These are phyloP conservation scores for Opeltia flavorubescens DNA, from an alignment of 495 filamentous ascomycete genomes.

Conservation along the genomic window DNA sequence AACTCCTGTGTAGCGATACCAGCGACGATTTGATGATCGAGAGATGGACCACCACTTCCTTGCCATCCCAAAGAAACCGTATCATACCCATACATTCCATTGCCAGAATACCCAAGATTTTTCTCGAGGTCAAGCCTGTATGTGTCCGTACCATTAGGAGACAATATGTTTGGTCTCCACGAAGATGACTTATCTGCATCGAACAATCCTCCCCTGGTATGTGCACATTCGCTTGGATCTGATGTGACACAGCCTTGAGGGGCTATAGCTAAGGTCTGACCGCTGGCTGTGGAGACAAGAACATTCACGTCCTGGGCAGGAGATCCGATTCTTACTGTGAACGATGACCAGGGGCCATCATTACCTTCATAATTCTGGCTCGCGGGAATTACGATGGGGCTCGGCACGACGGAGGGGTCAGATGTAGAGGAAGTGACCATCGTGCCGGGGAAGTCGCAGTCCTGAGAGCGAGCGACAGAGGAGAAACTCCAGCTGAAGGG, in stretches of 20 bases:
- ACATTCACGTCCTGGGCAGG: slow-evolving; percentile 23
- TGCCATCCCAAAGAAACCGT: slow-evolving; percentile 30
- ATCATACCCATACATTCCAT: slow-evolving; percentile 34
- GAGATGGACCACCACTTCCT: slow-evolving; percentile 23
- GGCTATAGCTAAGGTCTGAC: slow-evolving; percentile 19
- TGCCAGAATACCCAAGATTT: slow-evolving; percentile 28
- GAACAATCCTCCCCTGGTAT: slow-evolving; percentile 33
- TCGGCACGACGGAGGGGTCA: too few relatives aligned
- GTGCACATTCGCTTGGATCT: slow-evolving; percentile 25
- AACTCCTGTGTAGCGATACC: slow-evolving; percentile 32
- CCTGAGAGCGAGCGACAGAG: too few relatives aligned
- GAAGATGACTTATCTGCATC: slow-evolving; percentile 29
- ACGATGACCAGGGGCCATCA: slow-evolving; percentile 28
- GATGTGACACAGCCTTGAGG: slow-evolving; percentile 22
- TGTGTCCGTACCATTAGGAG: slow-evolving; percentile 7
- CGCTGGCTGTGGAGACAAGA: slow-evolving; percentile 18
- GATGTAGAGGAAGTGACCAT: too few relatives aligned
- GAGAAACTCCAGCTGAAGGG: too few relatives aligned
- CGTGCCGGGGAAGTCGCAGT: too few relatives aligned
- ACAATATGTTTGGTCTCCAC: slow-evolving; percentile 18
- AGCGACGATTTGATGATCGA: slow-evolving; percentile 34
- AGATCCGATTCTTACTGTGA: slow-evolving; percentile 21
- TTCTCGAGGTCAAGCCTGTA: slow-evolving; percentile 23
- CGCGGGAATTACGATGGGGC: slow-evolving; percentile 10
- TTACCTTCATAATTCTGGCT: slow-evolving; percentile 18